Evolutionary conservation across 2,329 filamentous ascomycete species (phyloP).

Genomic region (Aureobasidium sp.): DNA sequence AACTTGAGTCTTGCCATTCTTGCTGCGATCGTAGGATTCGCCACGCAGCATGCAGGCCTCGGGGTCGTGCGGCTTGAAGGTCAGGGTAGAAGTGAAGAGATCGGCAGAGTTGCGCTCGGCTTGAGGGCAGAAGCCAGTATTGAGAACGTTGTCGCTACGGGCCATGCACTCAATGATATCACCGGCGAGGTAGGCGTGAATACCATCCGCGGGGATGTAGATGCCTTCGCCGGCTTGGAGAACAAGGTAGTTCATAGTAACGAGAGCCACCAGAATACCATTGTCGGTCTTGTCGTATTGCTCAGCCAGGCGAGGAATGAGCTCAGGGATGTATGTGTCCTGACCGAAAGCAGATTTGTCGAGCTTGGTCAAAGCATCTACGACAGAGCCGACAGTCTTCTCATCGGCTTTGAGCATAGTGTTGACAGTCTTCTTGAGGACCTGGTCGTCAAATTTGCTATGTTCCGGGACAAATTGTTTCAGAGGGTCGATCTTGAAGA

Average conservation of each 20-base stretch:
- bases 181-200: constrained; percentile 65
- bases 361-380: constrained; percentile 45
- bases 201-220: constrained; percentile 65
- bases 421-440: constrained; percentile 50
- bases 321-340: constrained; percentile 54
- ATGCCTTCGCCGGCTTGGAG: constrained; percentile 60
- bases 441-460: constrained; percentile 49
- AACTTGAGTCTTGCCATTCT: constrained; percentile 53
- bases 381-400: constrained; percentile 46
- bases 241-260: constrained; percentile 68
- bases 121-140: constrained; percentile 65
- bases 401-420: constrained; percentile 50
- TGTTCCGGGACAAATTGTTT: constrained; percentile 47
- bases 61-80: constrained; percentile 55
- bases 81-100: constrained; percentile 56
- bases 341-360: constrained; percentile 44
- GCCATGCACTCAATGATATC: constrained; percentile 78
- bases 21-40: constrained; percentile 44
- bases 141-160: constrained; percentile 66
- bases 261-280: constrained; percentile 60
- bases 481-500: constrained; percentile 52
- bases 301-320: constrained; percentile 56
- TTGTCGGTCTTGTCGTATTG: constrained; percentile 61
- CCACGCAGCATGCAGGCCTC: constrained; percentile 51
- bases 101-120: constrained; percentile 59